Base-by-base conservation (phyloP, 169 alveolate species). In the Eimeria sp. region DNA sequence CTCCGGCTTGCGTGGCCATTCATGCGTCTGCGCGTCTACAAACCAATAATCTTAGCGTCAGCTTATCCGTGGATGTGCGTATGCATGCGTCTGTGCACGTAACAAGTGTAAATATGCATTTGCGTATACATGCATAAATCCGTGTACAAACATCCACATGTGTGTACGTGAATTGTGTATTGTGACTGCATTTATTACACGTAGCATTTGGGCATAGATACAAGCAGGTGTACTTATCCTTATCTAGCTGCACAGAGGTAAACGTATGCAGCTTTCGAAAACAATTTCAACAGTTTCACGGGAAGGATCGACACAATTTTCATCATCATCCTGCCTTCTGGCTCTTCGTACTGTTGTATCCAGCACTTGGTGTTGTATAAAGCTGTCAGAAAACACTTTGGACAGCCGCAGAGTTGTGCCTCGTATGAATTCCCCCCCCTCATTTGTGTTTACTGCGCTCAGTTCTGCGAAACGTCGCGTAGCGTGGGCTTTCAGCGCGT, bases 401-500 rank as follows among this genome's bases (percentile, higher is more conserved):
- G 80, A 33, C 49, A 30, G n/a, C 46, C 8, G 14, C 27, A 33
- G 80, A 71, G 54, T 33, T 71, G 80, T 37, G 80, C 52, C 2
- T 71, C 54, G 8, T 71, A n/a, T 74, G 83, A 11, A 74, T 71
- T 37, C 89, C 30, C 27, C 16, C 8, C 46, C 72, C 33, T 62
- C 72, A 62, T 23, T 46, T 49, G 40, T 80, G 89, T 23, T 54
- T 8, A 43, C n/a, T 54, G 72, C 74, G 49, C 43, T 87, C 76
- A 87, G 93, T 87, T 87, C 82, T 87, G 93, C 82, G 93, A 87
- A 74, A 54, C 95, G 37, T 60, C 91, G 58, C 82, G 71, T 11
- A 58, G 80, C 74, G 95, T 77, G 85, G 88, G 90, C n/a, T 66
- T 91, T 23, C 95, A 91, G 64, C 95, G 91, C 43, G 95, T 91